These are phyloP conservation scores for Neoboletus subvelutipes DNA, from an alignment of 768 basidiomycete species.

Conservation along the genomic window DNA sequence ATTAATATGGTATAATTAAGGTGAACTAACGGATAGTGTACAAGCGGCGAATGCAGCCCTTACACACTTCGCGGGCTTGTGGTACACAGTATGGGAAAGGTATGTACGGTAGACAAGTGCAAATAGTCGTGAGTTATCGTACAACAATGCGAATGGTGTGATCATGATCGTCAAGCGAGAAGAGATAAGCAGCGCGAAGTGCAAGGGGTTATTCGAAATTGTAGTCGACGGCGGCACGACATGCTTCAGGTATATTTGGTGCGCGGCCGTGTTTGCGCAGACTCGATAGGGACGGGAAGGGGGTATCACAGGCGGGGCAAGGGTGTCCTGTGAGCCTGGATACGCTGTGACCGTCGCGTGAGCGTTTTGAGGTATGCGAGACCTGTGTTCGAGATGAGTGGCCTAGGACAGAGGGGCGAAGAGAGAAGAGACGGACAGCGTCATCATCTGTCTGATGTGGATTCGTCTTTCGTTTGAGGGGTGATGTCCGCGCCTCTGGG, in stretches of 20 bases:
- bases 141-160: constrained; percentile 26
- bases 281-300: constrained; percentile 57
- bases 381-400: constrained; percentile 34
- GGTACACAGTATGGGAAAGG: constrained; percentile 21
- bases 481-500: constrained; percentile 29
- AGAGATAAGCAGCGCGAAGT: not conserved
- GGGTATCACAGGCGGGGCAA: constrained; percentile 74
- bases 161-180: constrained; percentile 17
- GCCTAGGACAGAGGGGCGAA: constrained; percentile 1
- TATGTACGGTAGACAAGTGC: constrained; percentile 27
- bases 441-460: constrained; percentile 43
- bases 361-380: constrained; percentile 58
- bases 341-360: constrained; percentile 37
- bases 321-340: constrained; percentile 50
- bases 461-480: constrained; percentile 49
- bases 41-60: constrained; percentile 23
- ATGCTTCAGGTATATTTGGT: constrained; percentile 62
- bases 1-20: constrained; percentile 40
- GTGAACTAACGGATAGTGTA: constrained; percentile 29
- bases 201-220: constrained; percentile 51
- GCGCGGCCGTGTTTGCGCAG: constrained; percentile 61
- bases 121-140: constrained; percentile 33
- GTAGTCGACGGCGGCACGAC: constrained; percentile 72
- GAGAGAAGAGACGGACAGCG: constrained; percentile 31
- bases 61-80: constrained; percentile 11